These are phyloP conservation scores for Amanita phalloides DNA, from an alignment of 768 basidiomycete genomes.

Conservation along the genomic window DNA sequence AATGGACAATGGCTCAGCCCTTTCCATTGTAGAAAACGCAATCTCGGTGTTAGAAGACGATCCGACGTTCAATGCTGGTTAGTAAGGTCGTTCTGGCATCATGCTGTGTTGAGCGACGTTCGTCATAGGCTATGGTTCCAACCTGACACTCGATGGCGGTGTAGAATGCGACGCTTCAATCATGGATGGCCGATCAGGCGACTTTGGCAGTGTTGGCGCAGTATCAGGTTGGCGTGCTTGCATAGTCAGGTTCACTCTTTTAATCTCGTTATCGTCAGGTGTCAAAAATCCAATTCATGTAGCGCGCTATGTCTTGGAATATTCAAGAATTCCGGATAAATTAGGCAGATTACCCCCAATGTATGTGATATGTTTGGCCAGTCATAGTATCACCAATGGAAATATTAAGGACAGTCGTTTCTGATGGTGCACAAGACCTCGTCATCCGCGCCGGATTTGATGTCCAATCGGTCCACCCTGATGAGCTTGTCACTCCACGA, in stretches of 20 bases:
- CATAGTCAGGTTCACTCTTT: background rate
- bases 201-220: slow-evolving; percentile 68
- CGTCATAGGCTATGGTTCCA: slow-evolving; percentile 58
- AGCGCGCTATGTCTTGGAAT: slow-evolving; percentile 46
- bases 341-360: slow-evolving; percentile 64
- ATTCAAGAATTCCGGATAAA: slow-evolving; percentile 32
- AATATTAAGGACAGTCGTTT: slow-evolving; percentile 42
- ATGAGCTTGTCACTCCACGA: slow-evolving; percentile 36
- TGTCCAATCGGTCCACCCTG: slow-evolving; percentile 14
- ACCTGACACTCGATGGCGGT: slow-evolving; percentile 59
- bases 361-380: slow-evolving; percentile 24
- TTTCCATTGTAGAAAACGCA: slow-evolving; percentile 41
- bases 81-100: slow-evolving; percentile 4
- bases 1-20: slow-evolving; percentile 13
- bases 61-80: slow-evolving; percentile 62
- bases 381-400: background rate
- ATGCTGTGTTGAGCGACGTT: background rate
- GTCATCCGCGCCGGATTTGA: slow-evolving; percentile 30
- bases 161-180: slow-evolving; percentile 81
- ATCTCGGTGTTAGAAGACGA: slow-evolving; percentile 57
- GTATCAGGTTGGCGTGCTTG: slow-evolving; percentile 39
- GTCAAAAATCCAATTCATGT: slow-evolving; percentile 60
- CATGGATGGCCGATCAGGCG: slow-evolving; percentile 34
- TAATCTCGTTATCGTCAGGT: slow-evolving; percentile 25
- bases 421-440: slow-evolving; percentile 50